Base-by-base conservation (phyloP, 179 eudicot species). In the Spinacia oleracea region DNA sequence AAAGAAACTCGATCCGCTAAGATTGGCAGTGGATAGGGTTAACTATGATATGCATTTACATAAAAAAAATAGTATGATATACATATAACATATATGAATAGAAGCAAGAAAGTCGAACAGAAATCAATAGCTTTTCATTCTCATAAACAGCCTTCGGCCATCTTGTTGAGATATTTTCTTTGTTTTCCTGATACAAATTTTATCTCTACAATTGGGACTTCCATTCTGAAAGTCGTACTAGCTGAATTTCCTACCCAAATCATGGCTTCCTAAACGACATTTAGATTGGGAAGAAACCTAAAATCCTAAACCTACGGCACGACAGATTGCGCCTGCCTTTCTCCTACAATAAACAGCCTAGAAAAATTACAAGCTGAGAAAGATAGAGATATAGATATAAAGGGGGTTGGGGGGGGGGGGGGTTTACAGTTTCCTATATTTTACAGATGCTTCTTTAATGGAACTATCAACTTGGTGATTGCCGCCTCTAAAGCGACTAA, bases 91-190 rank as follows among this genome's bases (percentile, higher is more conserved):
- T n/a, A n/a, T n/a, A n/a, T 35, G 40, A 35, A 35, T 4, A 35
- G 40, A 35, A 35, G 40, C 4, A 35, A 35, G 40, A 35, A 35
- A 35, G 3, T 35, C 40, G 40, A 35, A 35, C 40, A 35, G 40
- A 35, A 35, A 35, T 35, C 40, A 35, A 35, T 35, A 1, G 3
- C 40, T 35, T 35, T 35, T 35, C 40, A 35, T 35, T 35, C 40
- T 35, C 40, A 35, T 35, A 35, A 35, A 1, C 35, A 70, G 85
- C 90, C 90, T 86, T 88, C 42, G 89, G 90, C 89, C 85, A 72
- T 77, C 53, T 35, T 59, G 72, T 45, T 21, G 14, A 72, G 68
- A 32, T 15, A 7, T 64, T 38, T 64, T 32, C 68, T 15, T n/a
- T 23, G 40, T 27, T 48, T 78, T 77, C 50, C 66, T 76, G 45